phyloP scores from a whole-genome alignment of 2,329 filamentous ascomycete genomes.

The Scorias spongiosa region DNA sequence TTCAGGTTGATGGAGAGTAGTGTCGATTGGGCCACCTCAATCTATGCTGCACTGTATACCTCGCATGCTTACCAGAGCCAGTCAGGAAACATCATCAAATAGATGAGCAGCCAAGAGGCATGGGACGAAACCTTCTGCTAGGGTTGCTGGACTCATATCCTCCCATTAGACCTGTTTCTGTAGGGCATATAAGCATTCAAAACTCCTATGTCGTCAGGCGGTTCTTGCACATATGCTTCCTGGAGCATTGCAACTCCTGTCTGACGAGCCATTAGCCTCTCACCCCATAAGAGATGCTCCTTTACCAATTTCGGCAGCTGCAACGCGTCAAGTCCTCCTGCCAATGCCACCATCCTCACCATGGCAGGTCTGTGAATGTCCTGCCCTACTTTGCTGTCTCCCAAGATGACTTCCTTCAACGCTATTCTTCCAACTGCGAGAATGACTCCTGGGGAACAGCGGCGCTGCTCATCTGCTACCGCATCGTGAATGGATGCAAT shows the following conservation, averaged over 20 bases:
- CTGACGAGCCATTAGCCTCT: neutral
- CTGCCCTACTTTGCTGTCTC: constrained; percentile 3
- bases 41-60: no score
- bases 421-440: constrained; percentile 6
- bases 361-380: constrained; percentile 5
- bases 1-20: no score
- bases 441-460: constrained; percentile 3
- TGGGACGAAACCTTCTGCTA: no score
- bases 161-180: neutral
- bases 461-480: constrained; percentile 1
- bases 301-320: neutral
- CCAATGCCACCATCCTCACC: constrained; percentile 5
- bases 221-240: neutral
- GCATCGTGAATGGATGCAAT: constrained; percentile 5
- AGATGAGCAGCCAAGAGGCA: no score
- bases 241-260: neutral
- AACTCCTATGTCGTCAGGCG: neutral
- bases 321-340: constrained; percentile 3
- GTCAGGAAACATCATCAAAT: no score
- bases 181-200: neutral
- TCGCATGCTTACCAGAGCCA: no score
- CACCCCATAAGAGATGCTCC: neutral
- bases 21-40: no score
- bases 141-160: neutral
- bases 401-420: constrained; percentile 5